Conservation (phyloP, 495 filamentous ascomycete species). For the Hypoxylon intermedium region DNA sequence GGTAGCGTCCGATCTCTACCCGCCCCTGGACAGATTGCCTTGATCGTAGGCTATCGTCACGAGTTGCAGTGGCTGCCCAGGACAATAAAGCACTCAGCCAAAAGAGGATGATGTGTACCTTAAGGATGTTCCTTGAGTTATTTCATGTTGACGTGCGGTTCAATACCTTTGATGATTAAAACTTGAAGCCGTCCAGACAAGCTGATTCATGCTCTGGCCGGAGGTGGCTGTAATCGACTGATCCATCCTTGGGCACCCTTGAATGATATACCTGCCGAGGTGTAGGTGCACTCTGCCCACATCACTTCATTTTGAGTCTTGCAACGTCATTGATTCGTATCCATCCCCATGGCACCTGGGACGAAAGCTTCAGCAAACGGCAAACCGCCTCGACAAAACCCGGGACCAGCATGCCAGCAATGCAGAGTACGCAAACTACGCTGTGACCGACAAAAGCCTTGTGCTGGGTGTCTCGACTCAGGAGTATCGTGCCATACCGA, state of each 20-base stretch:
- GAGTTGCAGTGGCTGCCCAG: neutral
- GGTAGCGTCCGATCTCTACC: too few species aligned
- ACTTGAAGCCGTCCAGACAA: constrained; percentile 1
- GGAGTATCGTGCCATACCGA: constrained; percentile 12
- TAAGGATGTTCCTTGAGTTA: too few species aligned
- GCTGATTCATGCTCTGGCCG: neutral
- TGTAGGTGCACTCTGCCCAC: neutral
- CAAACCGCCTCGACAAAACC: constrained; percentile 13
- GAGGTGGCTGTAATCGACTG: neutral
- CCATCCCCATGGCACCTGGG: constrained; percentile 1
- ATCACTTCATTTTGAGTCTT: neutral
- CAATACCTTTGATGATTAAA: neutral
- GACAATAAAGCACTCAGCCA: neutral
- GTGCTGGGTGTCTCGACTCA: constrained; percentile 5
- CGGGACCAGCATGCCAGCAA: constrained; percentile 14
- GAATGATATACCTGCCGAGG: neutral
- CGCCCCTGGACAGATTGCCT: neutral
- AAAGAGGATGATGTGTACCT: too few species aligned
- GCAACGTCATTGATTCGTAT: neutral
- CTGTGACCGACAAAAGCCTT: constrained; percentile 12
- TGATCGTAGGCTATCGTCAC: neutral
- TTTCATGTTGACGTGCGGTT: neutral
- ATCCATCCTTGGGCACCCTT: neutral
- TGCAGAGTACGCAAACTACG: constrained; percentile 13
- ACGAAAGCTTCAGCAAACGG: neutral